phyloP scores from a whole-genome alignment of 2,329 filamentous ascomycete genomes.

The Fusarium odoratissimum region DNA sequence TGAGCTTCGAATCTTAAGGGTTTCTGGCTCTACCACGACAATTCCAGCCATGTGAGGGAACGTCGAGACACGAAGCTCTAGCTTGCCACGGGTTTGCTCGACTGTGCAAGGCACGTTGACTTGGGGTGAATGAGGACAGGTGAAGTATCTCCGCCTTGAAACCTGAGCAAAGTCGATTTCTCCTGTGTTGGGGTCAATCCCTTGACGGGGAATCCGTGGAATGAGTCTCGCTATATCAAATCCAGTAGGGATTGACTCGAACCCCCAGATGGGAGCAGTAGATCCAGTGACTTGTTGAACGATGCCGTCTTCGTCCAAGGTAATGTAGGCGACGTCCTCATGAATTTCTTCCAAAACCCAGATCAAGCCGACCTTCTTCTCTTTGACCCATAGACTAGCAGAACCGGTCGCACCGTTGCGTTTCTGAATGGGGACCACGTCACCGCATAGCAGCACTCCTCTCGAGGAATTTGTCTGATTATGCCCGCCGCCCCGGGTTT shows the following conservation, averaged over 20 bases:
- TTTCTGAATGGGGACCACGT: slow-evolving; percentile 98
- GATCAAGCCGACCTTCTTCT: slow-evolving; percentile 91
- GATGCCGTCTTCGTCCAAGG: slow-evolving; percentile 80
- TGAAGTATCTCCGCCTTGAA: slow-evolving; percentile 80
- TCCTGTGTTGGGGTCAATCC: slow-evolving; percentile 75
- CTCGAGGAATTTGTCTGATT: slow-evolving; percentile 81
- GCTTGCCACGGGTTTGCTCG: slow-evolving; percentile 75
- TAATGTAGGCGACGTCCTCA: slow-evolving; percentile 86
- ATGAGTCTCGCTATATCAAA: slow-evolving; percentile 83
- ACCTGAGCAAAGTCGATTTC: slow-evolving; percentile 84
- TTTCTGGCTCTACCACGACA: slow-evolving; percentile 85
- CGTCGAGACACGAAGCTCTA: slow-evolving; percentile 86
- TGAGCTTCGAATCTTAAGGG: slow-evolving; percentile 85
- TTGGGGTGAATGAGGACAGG: slow-evolving; percentile 80
- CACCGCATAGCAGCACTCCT: slow-evolving; percentile 92
- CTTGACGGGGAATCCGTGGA: slow-evolving; percentile 82
- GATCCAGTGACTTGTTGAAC: slow-evolving; percentile 79
- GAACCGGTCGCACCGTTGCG: slow-evolving; percentile 91
- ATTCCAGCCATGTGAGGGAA: slow-evolving; percentile 98
- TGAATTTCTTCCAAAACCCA: slow-evolving; percentile 99
- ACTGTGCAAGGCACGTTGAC: slow-evolving; percentile 88
- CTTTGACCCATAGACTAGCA: slow-evolving; percentile 98
- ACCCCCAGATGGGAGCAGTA: slow-evolving; percentile 88
- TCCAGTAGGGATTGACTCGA: slow-evolving; percentile 72
- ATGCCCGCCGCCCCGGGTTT: slow-evolving; percentile 66